Conservation (phyloP, 495 filamentous ascomycete genomes). For the Parathielavia hyrcaniae region DNA sequence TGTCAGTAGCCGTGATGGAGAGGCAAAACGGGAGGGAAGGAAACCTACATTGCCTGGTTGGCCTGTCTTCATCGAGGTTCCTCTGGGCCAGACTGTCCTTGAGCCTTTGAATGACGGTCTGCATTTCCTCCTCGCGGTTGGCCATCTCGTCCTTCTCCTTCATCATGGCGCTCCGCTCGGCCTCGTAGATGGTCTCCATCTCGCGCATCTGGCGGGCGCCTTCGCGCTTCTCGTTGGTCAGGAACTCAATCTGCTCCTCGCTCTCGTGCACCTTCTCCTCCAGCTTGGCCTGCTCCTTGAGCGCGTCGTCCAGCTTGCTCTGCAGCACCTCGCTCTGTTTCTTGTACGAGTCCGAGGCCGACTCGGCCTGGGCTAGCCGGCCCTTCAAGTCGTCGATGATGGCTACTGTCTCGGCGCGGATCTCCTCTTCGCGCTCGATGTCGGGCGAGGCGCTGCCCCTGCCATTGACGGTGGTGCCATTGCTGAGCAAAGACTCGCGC, state of each 20-base stretch:
- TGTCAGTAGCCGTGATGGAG: slow-evolving; percentile 7
- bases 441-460: slow-evolving; percentile 44
- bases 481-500: slow-evolving; percentile 56
- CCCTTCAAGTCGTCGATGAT: slow-evolving; percentile 80
- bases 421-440: slow-evolving; percentile 49
- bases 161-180: slow-evolving; percentile 77
- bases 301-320: slow-evolving; percentile 75
- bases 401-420: slow-evolving; percentile 63
- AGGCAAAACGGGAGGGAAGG: neutral
- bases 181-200: slow-evolving; percentile 81
- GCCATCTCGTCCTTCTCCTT: slow-evolving; percentile 86
- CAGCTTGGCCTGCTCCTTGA: slow-evolving; percentile 73
- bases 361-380: slow-evolving; percentile 73
- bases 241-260: slow-evolving; percentile 68
- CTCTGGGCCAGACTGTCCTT: slow-evolving; percentile 81
- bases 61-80: slow-evolving; percentile 56
- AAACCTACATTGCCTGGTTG: slow-evolving; percentile 64
- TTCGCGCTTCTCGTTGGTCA: slow-evolving; percentile 76
- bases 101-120: slow-evolving; percentile 75
- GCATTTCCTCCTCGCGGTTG: slow-evolving; percentile 80
- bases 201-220: slow-evolving; percentile 74
- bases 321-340: slow-evolving; percentile 82
- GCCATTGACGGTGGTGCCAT: slow-evolving; percentile 44
- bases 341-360: slow-evolving; percentile 67
- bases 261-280: slow-evolving; percentile 81